Base-by-base conservation (phyloP, 2,329 filamentous ascomycete genomes). In the Fonsecaea multimorphosa region DNA sequence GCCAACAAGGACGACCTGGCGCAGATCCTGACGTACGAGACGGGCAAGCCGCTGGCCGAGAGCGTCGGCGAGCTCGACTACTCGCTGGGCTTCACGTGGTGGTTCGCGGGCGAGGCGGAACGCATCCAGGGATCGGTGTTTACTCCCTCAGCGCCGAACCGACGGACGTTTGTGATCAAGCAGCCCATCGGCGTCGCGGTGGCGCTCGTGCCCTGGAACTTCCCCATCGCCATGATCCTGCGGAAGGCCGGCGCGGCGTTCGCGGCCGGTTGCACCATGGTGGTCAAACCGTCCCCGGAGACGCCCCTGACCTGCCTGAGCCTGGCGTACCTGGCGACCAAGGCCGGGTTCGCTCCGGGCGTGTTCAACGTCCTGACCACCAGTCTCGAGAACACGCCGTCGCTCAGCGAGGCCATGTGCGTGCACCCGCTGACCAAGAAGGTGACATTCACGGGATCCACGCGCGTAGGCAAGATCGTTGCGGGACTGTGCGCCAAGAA, bases 171-270 rank as follows among this genome's bases (percentile, higher is more conserved):
- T 67, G 90, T 88, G 0, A 84, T 93, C 71, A 93, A 93, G 79
- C 89, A 91, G 76, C 89, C 89, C 0, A 83, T 91, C 65, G 89
- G 89, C 62, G 88, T 91, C 11, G 83, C 85, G 0, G 89, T 84
- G 0, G 89, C 89, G 0, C 78, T 92, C 16, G 88, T 91, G 1
- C 89, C 89, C 3, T 91, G 89, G 89, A 90, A 91, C 72, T 91
- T 90, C 69, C 88, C 88, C 0, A 82, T 89, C 58, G 87, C 87
- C 34, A 81, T 91, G 86, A 83, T 91, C 6, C 75, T 91, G 59
- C 82, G 89, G 34, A 92, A 91, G 74, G 88, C 85, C 1, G 83
- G 85, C 55, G 87, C 89, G 6, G 89, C 89, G 0, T 77, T 91
- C 44, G 89, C 89, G 1, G 89, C 89, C 2, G 89, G 89, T 0